These are phyloP conservation scores for Didymella pomorum DNA, from an alignment of 2,329 filamentous ascomycete genomes.

Conservation along the genomic window DNA sequence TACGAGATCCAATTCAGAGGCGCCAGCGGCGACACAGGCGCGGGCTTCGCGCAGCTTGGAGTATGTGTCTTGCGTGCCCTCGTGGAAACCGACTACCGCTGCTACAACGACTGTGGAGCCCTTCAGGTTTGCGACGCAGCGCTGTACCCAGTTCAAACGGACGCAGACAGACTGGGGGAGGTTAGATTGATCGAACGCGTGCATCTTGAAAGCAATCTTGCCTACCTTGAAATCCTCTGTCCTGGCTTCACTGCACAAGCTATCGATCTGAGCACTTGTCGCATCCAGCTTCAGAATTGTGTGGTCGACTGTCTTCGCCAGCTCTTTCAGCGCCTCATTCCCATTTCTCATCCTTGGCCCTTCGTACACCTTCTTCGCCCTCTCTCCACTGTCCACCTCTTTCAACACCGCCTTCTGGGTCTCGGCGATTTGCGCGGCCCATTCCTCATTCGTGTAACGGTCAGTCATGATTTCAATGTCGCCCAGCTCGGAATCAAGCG, in stretches of 20 bases:
- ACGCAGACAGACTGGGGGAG: conserved; percentile 64
- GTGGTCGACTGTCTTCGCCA: conserved; percentile 57
- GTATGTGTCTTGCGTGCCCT: conserved; percentile 62
- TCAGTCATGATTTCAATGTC: conserved; percentile 50
- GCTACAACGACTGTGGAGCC: conserved; percentile 61
- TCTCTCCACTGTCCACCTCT: conserved; percentile 39
- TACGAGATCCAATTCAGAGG: conserved; percentile 66
- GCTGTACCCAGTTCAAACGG: conserved; percentile 60
- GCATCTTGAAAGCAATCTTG: not conserved
- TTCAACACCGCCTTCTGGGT: conserved; percentile 41
- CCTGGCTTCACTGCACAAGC: conserved; percentile 63
- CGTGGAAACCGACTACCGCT: conserved; percentile 67
- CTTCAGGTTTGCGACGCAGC: conserved; percentile 59
- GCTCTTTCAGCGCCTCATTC: conserved; percentile 35
- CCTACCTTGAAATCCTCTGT: conserved; percentile 56
- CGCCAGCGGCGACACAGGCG: conserved; percentile 59
- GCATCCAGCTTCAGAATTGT: conserved; percentile 60
- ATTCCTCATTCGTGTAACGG: conserved; percentile 57
- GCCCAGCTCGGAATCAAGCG: conserved; percentile 38
- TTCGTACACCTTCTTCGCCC: conserved; percentile 38
- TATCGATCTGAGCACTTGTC: conserved; percentile 59
- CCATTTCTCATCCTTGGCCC: conserved; percentile 40
- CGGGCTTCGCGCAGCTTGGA: conserved; percentile 62
- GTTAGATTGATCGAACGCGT: conserved; percentile 26
- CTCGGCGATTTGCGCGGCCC: conserved; percentile 53